A percentile compares a stretch with the other conserved stretches of the same genome.
These are phyloP conservation scores for Coemansia sp. DNA, from an alignment of 192 early-diverging fungal genomes.

Conservation along the genomic window DNA sequence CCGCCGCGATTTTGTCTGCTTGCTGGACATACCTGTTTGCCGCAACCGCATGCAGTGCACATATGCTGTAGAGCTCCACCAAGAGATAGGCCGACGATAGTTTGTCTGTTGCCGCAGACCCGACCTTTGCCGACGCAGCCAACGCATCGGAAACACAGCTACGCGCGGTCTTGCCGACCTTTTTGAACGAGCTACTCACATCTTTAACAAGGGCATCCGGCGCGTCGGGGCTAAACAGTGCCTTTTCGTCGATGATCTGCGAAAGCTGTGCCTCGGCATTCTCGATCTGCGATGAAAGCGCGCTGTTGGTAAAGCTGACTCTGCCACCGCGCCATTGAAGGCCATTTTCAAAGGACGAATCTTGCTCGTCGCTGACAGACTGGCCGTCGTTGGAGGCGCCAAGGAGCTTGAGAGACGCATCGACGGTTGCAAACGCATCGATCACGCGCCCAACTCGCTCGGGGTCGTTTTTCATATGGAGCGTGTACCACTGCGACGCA, in stretches of 20 bases:
- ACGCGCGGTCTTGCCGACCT: constrained; percentile 21
- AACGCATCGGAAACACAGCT: constrained; percentile 21
- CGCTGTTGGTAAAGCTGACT: constrained; percentile 20
- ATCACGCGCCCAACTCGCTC: constrained; percentile 14
- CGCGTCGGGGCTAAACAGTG: neutral
- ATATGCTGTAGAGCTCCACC: constrained; percentile 27
- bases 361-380: neutral
- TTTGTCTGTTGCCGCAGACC: constrained; percentile 24
- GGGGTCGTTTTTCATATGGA: constrained; percentile 10
- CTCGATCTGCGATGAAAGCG: constrained; percentile 21
- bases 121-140: constrained; percentile 23
- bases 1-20: constrained; percentile 19
- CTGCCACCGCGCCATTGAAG: constrained; percentile 41
- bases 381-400: neutral
- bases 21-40: constrained; percentile 13
- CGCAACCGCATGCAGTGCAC: constrained; percentile 17
- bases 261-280: constrained; percentile 14
- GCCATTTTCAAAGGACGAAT: constrained; percentile 11
- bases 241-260: neutral
- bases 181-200: constrained; percentile 8
- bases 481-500: constrained; percentile 33
- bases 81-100: constrained; percentile 34
- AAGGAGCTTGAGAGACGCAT: constrained; percentile 15
- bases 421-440: constrained; percentile 11
- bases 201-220: neutral